Conservation (phyloP, 2,329 filamentous ascomycete genomes). For the Claviceps capensis region DNA sequence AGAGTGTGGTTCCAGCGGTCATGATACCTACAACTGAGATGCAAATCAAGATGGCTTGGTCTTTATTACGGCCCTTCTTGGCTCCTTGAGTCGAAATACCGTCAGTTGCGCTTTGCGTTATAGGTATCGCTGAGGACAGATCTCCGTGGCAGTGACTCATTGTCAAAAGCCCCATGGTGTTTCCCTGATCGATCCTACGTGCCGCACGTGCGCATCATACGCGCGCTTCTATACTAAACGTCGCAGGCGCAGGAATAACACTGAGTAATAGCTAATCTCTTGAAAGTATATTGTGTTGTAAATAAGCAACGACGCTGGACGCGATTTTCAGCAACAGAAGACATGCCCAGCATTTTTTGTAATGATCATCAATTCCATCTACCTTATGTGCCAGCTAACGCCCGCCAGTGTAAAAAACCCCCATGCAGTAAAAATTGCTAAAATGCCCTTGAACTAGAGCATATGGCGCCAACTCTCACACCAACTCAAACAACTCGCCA, state of each 20-base stretch:
- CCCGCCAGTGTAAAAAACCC: conserved; percentile 3
- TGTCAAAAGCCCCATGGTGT: too few relatives aligned
- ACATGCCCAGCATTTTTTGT: not conserved
- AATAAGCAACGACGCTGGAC: not conserved
- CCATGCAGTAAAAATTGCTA: conserved; percentile 1
- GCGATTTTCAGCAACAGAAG: not conserved
- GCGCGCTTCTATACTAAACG: too few relatives aligned
- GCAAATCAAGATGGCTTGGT: too few relatives aligned
- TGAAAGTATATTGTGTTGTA: not conserved
- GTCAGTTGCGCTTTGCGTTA: too few relatives aligned
- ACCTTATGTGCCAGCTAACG: conserved; percentile 10
- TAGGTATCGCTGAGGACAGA: too few relatives aligned
- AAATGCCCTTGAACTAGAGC: not conserved
- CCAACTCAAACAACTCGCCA: not conserved
- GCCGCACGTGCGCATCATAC: too few relatives aligned
- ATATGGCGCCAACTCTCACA: not conserved
- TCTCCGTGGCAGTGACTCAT: too few relatives aligned
- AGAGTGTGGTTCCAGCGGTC: not conserved
- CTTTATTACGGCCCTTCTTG: too few relatives aligned
- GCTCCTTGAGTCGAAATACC: too few relatives aligned
- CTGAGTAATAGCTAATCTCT: too few relatives aligned
- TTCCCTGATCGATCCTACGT: too few relatives aligned
- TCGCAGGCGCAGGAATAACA: not conserved
- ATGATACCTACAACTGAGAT: too few relatives aligned
- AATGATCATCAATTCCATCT: conserved; percentile 9